These are phyloP conservation scores for Lablab purpureus DNA, from an alignment of 306 rosid genomes.

Conservation along the genomic window DNA sequence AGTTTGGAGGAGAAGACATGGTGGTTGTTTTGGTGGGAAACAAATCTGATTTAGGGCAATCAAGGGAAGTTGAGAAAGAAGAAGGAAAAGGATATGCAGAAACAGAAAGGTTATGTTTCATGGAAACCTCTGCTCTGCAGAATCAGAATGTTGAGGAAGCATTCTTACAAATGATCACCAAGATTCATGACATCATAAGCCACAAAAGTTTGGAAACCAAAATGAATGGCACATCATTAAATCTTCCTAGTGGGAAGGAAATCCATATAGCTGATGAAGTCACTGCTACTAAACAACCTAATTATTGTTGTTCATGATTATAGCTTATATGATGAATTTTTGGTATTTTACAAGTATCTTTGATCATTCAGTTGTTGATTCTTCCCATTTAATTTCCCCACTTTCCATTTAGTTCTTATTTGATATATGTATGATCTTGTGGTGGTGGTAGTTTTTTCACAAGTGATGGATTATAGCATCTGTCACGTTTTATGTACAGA, in stretches of 20 bases:
- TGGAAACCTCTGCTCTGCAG: slow-evolving; percentile 94
- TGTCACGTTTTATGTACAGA: background rate
- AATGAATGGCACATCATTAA: slow-evolving; percentile 35
- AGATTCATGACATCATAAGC: slow-evolving; percentile 69
- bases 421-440: background rate
- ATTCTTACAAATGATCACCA: slow-evolving; percentile 72
- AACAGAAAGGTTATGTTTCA: slow-evolving; percentile 70
- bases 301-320: slow-evolving; percentile 59
- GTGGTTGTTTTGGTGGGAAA: slow-evolving; percentile 81
- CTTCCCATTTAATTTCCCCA: slow-evolving; percentile 13
- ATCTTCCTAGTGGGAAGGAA: slow-evolving; percentile 60
- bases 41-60: slow-evolving; percentile 69
- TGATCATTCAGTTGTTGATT: background rate
- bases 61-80: slow-evolving; percentile 74
- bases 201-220: slow-evolving; percentile 70
- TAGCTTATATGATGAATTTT: slow-evolving; percentile 1
- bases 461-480: background rate
- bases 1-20: slow-evolving; percentile 71
- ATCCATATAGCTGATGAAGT: slow-evolving; percentile 75
- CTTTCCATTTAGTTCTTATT: slow-evolving; percentile 4
- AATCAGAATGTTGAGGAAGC: slow-evolving; percentile 83
- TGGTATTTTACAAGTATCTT: slow-evolving; percentile 21
- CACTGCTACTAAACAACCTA: slow-evolving; percentile 73
- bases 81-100: slow-evolving; percentile 76
- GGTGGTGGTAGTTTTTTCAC: background rate